phyloP scores from a whole-genome alignment of 257 asterid genomes.

The Ophiorrhiza pumila region DNA sequence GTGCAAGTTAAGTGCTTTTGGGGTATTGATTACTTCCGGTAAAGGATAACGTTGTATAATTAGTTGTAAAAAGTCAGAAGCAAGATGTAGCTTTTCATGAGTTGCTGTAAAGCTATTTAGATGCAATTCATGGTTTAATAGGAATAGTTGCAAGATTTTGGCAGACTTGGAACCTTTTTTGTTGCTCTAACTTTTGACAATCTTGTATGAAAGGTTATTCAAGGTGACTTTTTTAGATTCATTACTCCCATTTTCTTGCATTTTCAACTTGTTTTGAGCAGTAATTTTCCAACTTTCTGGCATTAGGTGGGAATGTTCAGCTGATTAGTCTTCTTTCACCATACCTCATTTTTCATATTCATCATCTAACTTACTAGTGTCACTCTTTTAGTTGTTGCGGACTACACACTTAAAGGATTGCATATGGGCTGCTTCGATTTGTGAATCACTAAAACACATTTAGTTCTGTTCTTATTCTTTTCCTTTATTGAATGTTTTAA shows the following conservation, averaged over 20 bases:
- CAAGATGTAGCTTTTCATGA: not conserved
- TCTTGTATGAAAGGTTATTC: not conserved
- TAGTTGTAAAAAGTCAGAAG: not conserved
- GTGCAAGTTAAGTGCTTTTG: not conserved
- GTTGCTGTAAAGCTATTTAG: not conserved
- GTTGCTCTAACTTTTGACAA: not conserved
- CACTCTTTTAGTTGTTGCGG: no score
- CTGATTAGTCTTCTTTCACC: not conserved
- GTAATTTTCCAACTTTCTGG: not conserved
- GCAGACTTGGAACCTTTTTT: not conserved
- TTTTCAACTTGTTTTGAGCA: not conserved
- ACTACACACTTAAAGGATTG: no score
- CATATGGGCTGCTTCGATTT: not conserved
- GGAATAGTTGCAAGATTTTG: constrained; percentile 3
- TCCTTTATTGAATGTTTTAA: no score
- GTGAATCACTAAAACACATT: not conserved
- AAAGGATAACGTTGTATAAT: not conserved
- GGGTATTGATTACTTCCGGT: not conserved
- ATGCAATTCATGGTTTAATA: not conserved
- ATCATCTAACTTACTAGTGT: no score
- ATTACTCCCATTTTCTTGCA: not conserved
- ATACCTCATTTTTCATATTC: not conserved
- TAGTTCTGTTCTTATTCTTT: no score
- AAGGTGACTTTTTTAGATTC: not conserved
- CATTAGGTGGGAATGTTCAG: not conserved